Evolutionary conservation across 2,329 filamentous ascomycete genomes (phyloP).

Genomic region (Trichoderma brevicompactum): DNA sequence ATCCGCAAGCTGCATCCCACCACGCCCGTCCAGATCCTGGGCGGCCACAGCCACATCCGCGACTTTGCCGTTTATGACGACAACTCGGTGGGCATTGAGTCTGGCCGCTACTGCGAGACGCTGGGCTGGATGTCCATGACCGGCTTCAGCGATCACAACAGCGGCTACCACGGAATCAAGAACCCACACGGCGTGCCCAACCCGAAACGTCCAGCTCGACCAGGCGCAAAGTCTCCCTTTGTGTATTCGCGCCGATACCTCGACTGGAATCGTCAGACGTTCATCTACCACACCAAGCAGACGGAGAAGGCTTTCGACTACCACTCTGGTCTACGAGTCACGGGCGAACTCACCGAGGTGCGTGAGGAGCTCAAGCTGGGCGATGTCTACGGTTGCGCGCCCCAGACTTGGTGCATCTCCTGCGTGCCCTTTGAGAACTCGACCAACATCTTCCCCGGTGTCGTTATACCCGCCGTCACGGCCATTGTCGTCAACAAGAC

Average conservation of each 20-base stretch:
- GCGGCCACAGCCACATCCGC: conserved; percentile 67
- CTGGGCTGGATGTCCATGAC: conserved; percentile 69
- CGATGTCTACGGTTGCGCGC: conserved; percentile 62
- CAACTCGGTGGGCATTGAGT: conserved; percentile 63
- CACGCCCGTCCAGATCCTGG: conserved; percentile 67
- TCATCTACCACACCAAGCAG: conserved; percentile 64
- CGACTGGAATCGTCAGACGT: conserved; percentile 70
- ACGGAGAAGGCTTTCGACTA: conserved; percentile 57
- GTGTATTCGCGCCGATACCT: conserved; percentile 65
- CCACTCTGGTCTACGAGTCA: conserved; percentile 50
- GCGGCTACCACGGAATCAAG: conserved; percentile 44
- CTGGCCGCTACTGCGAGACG: conserved; percentile 70
- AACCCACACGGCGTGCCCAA: conserved; percentile 46
- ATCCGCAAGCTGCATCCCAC: conserved; percentile 61
- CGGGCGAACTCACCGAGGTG: conserved; percentile 53
- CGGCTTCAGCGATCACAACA: conserved; percentile 56
- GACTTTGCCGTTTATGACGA: conserved; percentile 68
- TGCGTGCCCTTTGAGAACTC: conserved; percentile 58
- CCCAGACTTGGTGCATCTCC: conserved; percentile 60
- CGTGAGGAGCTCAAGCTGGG: conserved; percentile 61
- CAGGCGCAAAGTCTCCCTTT: conserved; percentile 45
- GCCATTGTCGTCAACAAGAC: conserved; percentile 57
- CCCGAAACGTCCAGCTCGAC: conserved; percentile 46
- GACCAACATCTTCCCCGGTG: conserved; percentile 57
- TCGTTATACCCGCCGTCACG: conserved; percentile 56